phyloP scores from a whole-genome alignment of 495 filamentous ascomycete species.

The Hyaloscypha finlandica region DNA sequence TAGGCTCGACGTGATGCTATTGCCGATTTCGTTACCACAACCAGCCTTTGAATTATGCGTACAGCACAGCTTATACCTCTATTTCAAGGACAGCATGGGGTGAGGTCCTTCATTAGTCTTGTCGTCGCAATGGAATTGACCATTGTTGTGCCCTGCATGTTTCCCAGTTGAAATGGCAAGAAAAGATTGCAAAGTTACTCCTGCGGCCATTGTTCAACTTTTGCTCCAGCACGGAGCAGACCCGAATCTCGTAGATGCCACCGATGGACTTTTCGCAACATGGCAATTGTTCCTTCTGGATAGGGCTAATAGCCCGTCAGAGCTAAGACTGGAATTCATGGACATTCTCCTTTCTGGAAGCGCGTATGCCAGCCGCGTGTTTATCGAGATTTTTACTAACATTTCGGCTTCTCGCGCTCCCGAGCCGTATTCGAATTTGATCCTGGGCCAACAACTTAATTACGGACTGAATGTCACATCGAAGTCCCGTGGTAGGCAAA shows the following conservation, averaged over 20 bases:
- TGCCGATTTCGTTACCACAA: not conserved
- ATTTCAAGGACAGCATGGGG: not conserved
- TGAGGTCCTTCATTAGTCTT: not conserved
- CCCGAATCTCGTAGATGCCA: not conserved
- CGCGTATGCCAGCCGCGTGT: not conserved
- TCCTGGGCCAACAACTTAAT: not conserved
- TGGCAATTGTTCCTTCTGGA: not conserved
- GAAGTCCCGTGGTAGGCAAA: not conserved
- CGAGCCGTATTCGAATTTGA: not conserved
- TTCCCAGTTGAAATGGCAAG: not conserved
- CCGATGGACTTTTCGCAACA: not conserved
- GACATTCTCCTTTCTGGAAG: not conserved
- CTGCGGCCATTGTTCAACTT: not conserved
- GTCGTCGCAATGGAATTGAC: not conserved
- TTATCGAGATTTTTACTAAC: too few species aligned
- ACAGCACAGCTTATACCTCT: not conserved
- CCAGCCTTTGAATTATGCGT: not conserved
- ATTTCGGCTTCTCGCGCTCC: too few species aligned
- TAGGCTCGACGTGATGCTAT: not conserved
- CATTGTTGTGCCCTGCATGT: not conserved
- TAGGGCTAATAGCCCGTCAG: not conserved
- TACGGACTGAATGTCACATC: not conserved
- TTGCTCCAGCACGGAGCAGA: not conserved
- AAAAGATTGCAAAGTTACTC: not conserved
- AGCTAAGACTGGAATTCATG: not conserved